A percentile compares a stretch with the other conserved stretches of the same genome.
Evolutionary conservation across 371 early-diverging fungal genomes (phyloP).

Genomic region (Lichtheimia hyalospora): DNA sequence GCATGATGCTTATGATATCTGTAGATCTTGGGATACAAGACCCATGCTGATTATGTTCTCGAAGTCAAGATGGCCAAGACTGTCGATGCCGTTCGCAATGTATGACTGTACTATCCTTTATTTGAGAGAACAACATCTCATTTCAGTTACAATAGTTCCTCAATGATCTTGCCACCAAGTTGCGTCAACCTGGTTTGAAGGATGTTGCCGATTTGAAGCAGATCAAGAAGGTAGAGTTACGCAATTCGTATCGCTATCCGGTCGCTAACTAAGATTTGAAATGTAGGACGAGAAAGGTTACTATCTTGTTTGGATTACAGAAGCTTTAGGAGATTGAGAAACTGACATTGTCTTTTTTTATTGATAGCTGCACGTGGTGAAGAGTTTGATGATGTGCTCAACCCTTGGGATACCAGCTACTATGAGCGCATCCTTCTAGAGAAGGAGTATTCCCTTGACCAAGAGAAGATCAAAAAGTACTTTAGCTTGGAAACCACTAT

Average conservation of each 20-base stretch:
- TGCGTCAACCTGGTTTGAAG: constrained; percentile 57
- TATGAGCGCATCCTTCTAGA: constrained; percentile 72
- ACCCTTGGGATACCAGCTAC: constrained; percentile 78
- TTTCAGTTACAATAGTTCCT: constrained; percentile 51
- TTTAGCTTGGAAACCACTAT: constrained; percentile 64
- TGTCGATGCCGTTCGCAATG: constrained; percentile 60
- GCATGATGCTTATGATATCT: background rate
- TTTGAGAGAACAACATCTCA: background rate
- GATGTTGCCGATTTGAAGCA: constrained; percentile 60
- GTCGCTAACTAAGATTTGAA: background rate
- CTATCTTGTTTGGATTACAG: no score
- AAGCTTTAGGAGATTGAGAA: background rate
- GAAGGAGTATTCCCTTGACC: constrained; percentile 71
- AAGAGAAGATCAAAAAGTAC: constrained; percentile 78
- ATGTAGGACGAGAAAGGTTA: constrained; percentile 34
- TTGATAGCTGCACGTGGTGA: constrained; percentile 34
- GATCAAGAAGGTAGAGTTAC: constrained; percentile 50
- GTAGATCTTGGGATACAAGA: constrained; percentile 70
- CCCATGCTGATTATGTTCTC: constrained; percentile 73
- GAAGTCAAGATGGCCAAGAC: constrained; percentile 88
- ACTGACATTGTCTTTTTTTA: background rate
- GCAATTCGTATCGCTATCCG: background rate
- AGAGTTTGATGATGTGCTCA: constrained; percentile 56
- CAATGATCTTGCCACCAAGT: constrained; percentile 56
- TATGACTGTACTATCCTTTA: constrained; percentile 5